Conservation (phyloP, 2,329 filamentous ascomycete genomes). For the Fusarium irregulare region DNA sequence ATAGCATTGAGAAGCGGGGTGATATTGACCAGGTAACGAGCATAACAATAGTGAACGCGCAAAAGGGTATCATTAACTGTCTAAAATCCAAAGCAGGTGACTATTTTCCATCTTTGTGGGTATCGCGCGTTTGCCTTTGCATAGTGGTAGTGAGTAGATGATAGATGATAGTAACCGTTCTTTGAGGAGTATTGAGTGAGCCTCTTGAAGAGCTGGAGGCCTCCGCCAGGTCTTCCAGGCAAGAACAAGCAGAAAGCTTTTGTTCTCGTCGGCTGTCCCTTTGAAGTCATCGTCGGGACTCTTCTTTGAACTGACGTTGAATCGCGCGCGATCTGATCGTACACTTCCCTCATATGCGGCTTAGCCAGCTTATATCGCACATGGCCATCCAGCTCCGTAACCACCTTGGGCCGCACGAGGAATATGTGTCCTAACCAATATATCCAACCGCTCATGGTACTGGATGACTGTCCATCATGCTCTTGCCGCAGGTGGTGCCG, state of each 20-base stretch:
- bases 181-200: no score
- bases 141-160: background rate
- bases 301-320: background rate
- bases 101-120: background rate
- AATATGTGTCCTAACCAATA: background rate
- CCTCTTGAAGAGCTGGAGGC: background rate
- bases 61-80: conserved; percentile 42
- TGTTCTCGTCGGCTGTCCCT: no score
- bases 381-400: no score
- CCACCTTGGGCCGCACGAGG: background rate
- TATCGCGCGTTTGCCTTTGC: background rate
- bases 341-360: background rate
- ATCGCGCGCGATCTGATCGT: background rate
- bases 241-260: no score
- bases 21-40: background rate
- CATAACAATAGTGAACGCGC: background rate
- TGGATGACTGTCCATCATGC: background rate
- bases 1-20: background rate
- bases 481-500: conserved; percentile 46
- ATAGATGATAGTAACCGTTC: background rate
- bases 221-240: background rate
- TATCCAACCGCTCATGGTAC: background rate
- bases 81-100: conserved; percentile 7
- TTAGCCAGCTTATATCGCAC: background rate
- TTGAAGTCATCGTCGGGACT: background rate